phyloP scores from a whole-genome alignment of 2,329 filamentous ascomycete genomes.

The Diaporthe capsici region DNA sequence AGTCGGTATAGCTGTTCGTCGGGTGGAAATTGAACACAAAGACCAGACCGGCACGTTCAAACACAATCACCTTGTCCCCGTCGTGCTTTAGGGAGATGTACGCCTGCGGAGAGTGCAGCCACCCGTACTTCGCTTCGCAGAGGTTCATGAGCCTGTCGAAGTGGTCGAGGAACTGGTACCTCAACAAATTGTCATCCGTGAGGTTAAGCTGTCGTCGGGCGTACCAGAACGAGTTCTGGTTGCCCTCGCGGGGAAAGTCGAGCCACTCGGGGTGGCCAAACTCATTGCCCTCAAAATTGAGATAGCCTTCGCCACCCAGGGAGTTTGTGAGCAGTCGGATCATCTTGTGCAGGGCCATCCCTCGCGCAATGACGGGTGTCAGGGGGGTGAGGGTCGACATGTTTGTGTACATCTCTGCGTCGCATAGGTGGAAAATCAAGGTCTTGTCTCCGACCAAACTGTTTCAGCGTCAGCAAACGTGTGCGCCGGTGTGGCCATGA shows the following conservation, averaged over 20 bases:
- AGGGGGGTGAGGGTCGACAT: conserved; percentile 91
- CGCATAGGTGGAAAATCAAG: conserved; percentile 97
- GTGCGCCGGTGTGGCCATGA: conserved; percentile 11
- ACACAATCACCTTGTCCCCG: conserved; percentile 93
- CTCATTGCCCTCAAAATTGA: conserved; percentile 99
- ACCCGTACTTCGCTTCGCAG: conserved; percentile 89
- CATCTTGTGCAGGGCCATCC: conserved; percentile 96
- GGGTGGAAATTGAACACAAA: conserved; percentile 99
- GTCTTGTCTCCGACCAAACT: conserved; percentile 97
- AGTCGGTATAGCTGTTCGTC: conserved; percentile 87
- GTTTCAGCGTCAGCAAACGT: conserved; percentile 42
- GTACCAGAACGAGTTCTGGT: conserved; percentile 94
- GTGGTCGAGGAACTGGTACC: conserved; percentile 92
- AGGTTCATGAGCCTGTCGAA: conserved; percentile 95
- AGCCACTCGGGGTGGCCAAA: conserved; percentile 99
- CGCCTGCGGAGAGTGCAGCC: conserved; percentile 88
- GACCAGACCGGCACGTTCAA: conserved; percentile 89
- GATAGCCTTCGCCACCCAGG: conserved; percentile 94
- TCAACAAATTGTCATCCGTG: conserved; percentile 85
- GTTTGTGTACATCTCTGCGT: conserved; percentile 97
- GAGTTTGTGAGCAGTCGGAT: conserved; percentile 93
- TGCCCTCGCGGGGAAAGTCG: conserved; percentile 95
- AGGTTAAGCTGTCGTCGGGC: conserved; percentile 94
- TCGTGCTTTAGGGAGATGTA: conserved; percentile 97
- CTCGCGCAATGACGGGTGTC: conserved; percentile 89